A percentile compares a stretch with the other conserved stretches of the same genome.
These are phyloP conservation scores for Orbilia blumenaviensis DNA, from an alignment of 2,329 filamentous ascomycete genomes.

Conservation along the genomic window DNA sequence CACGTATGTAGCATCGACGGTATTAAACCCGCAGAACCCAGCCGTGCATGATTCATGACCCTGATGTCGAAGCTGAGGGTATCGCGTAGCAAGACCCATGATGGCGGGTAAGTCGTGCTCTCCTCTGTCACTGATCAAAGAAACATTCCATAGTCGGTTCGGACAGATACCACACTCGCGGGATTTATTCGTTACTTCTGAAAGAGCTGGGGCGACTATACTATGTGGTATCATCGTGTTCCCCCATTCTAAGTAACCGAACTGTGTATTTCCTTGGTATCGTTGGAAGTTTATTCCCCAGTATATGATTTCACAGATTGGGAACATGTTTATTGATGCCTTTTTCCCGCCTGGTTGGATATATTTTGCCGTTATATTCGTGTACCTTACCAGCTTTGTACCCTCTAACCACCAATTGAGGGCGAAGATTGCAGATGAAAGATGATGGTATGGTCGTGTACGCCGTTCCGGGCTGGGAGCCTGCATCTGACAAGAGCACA, in stretches of 20 bases:
- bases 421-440: not conserved
- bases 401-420: constrained; percentile 21
- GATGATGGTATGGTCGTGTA: not conserved
- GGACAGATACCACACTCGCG: constrained; percentile 18
- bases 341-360: not conserved
- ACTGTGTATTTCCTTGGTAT: not conserved
- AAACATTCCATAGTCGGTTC: constrained; percentile 17
- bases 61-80: constrained; percentile 5
- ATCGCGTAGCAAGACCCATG: constrained; percentile 11
- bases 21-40: constrained; percentile 12
- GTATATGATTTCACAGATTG: constrained; percentile 23
- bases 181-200: constrained; percentile 1
- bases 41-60: constrained; percentile 22
- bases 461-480: not conserved
- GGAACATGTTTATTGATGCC: constrained; percentile 2
- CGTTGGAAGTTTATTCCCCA: constrained; percentile 14
- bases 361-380: not conserved
- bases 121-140: constrained; percentile 15
- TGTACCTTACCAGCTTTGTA: not conserved
- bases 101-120: constrained; percentile 31
- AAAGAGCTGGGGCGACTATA: constrained; percentile 2
- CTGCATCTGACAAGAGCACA: constrained; percentile 3
- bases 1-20: constrained; percentile 21
- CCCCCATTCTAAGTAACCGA: not conserved
- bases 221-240: constrained; percentile 38